These are phyloP conservation scores for Phaffia australis DNA, from an alignment of 768 basidiomycete genomes.

Conservation along the genomic window DNA sequence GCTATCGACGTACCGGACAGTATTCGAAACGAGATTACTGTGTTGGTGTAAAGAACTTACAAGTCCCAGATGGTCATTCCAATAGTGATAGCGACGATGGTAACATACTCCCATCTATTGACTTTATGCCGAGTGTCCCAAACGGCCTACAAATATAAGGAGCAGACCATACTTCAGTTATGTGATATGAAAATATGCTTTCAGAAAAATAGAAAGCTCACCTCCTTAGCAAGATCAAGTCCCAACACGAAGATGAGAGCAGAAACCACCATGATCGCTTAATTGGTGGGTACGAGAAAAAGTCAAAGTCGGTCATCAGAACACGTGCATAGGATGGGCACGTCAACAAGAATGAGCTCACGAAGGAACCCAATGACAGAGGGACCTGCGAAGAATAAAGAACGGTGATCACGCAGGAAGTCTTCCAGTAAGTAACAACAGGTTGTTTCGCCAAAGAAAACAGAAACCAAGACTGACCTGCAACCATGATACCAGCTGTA, in stretches of 20 bases:
- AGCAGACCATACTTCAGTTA: not conserved
- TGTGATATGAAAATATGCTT: not conserved
- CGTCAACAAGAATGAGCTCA: slow-evolving; percentile 41
- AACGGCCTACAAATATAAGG: slow-evolving; percentile 45
- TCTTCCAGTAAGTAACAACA: too few relatives aligned
- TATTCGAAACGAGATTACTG: slow-evolving; percentile 40
- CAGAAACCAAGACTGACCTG: not conserved
- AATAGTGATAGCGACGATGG: slow-evolving; percentile 44
- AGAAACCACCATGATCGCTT: slow-evolving; percentile 76
- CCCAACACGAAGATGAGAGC: slow-evolving; percentile 90
- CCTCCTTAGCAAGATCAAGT: slow-evolving; percentile 81
- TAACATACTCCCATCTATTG: slow-evolving; percentile 50
- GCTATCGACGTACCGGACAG: not conserved
- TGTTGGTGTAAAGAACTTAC: not conserved
- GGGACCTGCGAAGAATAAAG: slow-evolving; percentile 46
- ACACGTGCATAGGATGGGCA: not conserved
- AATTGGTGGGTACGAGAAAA: slow-evolving; percentile 33
- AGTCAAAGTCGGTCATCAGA: not conserved
- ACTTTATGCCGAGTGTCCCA: slow-evolving; percentile 92
- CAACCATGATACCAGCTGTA: slow-evolving; percentile 57
- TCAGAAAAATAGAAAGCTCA: not conserved
- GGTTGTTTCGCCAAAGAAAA: not conserved
- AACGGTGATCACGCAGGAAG: slow-evolving; percentile 30
- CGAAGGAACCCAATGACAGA: slow-evolving; percentile 84
- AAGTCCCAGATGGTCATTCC: slow-evolving; percentile 58